These are phyloP conservation scores for Sphaerosporella brunnea DNA, from an alignment of 495 filamentous ascomycete genomes.

Conservation along the genomic window DNA sequence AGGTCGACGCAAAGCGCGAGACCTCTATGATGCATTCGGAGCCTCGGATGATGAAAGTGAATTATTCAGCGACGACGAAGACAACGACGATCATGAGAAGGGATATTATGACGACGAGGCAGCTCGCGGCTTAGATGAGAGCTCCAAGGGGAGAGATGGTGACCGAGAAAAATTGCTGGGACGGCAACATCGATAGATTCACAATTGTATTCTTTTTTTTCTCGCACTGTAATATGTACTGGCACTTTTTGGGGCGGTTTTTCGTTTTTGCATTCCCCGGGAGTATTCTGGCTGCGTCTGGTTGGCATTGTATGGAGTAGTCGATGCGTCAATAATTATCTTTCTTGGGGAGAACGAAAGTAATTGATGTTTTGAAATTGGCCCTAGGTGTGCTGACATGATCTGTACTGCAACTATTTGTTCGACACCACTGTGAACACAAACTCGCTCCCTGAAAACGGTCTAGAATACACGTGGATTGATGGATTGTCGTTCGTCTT, in stretches of 20 bases:
- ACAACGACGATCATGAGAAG: slow-evolving; percentile 27
- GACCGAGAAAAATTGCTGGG: slow-evolving; percentile 20
- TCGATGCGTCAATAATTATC: not conserved
- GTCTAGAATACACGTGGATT: too few species aligned
- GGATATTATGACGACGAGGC: slow-evolving; percentile 22
- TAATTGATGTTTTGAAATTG: too few species aligned
- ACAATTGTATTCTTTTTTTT: not conserved
- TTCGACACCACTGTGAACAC: too few species aligned
- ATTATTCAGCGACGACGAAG: slow-evolving; percentile 41
- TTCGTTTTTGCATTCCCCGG: not conserved
- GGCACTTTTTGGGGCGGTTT: not conserved
- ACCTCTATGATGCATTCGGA: slow-evolving; percentile 90
- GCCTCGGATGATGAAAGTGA: slow-evolving; percentile 56
- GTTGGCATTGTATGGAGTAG: not conserved
- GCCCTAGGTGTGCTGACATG: too few species aligned
- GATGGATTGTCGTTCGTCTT: too few species aligned
- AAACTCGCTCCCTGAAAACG: too few species aligned
- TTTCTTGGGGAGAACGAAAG: too few species aligned
- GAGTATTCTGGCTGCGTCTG: too few species aligned
- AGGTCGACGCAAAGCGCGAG: slow-evolving; percentile 47
- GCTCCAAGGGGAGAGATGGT: slow-evolving; percentile 9
- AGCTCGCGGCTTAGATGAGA: slow-evolving; percentile 22
- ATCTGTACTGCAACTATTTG: too few species aligned
- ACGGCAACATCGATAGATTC: slow-evolving; percentile 8
- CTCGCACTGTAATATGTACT: not conserved